phyloP scores from a whole-genome alignment of 2,329 filamentous ascomycete species.

The Pseudodiploospora longispora region DNA sequence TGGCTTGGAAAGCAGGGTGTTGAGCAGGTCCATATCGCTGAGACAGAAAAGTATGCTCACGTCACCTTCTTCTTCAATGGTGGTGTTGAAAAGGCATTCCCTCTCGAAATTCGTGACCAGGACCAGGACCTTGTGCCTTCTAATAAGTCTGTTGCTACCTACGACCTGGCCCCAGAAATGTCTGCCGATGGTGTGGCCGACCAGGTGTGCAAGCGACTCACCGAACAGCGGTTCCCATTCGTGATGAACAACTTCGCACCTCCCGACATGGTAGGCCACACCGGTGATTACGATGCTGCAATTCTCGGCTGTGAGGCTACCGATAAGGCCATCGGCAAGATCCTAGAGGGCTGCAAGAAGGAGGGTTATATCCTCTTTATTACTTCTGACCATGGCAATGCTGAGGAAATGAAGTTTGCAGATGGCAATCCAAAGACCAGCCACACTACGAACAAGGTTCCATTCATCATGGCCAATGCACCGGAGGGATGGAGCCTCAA shows the following conservation, averaged over 20 bases:
- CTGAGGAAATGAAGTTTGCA: slow-evolving; percentile 96
- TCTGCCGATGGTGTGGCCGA: slow-evolving; percentile 83
- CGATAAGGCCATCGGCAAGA: slow-evolving; percentile 86
- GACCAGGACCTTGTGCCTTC: slow-evolving; percentile 70
- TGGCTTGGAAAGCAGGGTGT: slow-evolving; percentile 85
- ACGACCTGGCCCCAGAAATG: slow-evolving; percentile 94
- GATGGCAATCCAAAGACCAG: slow-evolving; percentile 96
- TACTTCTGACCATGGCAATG: slow-evolving; percentile 94
- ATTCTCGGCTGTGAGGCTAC: slow-evolving; percentile 78
- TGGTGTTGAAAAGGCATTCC: slow-evolving; percentile 92
- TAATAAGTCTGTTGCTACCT: slow-evolving; percentile 83
- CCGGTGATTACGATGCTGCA: slow-evolving; percentile 91
- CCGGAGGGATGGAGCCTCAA: slow-evolving; percentile 82
- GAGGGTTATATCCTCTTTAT: slow-evolving; percentile 90
- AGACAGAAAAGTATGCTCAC: slow-evolving; percentile 99
- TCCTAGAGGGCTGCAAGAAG: slow-evolving; percentile 91
- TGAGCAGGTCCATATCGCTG: slow-evolving; percentile 91
- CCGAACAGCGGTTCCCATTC: slow-evolving; percentile 82
- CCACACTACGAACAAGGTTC: slow-evolving; percentile 96
- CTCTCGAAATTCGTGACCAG: slow-evolving; percentile 85
- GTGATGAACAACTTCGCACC: slow-evolving; percentile 99
- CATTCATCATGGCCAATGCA: slow-evolving; percentile 96
- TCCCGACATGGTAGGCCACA: slow-evolving; percentile 98
- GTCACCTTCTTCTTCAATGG: slow-evolving; percentile 99
- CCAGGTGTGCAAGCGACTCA: slow-evolving; percentile 81